phyloP scores from a whole-genome alignment of 495 filamentous ascomycete genomes.

The Aspergillus conjunctus region DNA sequence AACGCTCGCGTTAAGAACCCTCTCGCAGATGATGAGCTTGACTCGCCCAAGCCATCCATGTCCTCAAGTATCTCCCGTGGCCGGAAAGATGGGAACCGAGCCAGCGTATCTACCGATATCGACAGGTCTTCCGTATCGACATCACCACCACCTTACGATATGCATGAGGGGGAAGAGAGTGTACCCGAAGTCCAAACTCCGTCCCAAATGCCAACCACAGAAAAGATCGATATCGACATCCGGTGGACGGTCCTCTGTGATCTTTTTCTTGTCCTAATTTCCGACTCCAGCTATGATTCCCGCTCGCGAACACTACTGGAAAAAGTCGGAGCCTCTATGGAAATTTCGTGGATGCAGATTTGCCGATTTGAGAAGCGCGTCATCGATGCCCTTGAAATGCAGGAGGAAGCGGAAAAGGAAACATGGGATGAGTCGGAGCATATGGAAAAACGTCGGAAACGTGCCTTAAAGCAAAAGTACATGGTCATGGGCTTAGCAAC shows the following conservation, averaged over 20 bases:
- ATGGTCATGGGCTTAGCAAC: slow-evolving; percentile 97
- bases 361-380: slow-evolving; percentile 97
- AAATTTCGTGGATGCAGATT: slow-evolving; percentile 88
- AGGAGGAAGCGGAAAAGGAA: slow-evolving; percentile 87
- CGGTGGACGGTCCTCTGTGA: slow-evolving; percentile 98
- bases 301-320: slow-evolving; percentile 86
- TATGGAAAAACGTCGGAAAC: slow-evolving; percentile 83
- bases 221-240: slow-evolving; percentile 92
- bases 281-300: slow-evolving; percentile 92
- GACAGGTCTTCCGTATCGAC: slow-evolving; percentile 38
- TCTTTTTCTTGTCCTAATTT: slow-evolving; percentile 89
- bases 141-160: slow-evolving; percentile 72
- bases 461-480: slow-evolving; percentile 75
- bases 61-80: slow-evolving; percentile 36
- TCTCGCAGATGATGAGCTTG: slow-evolving; percentile 60
- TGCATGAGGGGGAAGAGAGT: slow-evolving; percentile 67
- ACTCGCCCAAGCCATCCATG: slow-evolving; percentile 31
- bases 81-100: slow-evolving; percentile 29
- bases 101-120: slow-evolving; percentile 34
- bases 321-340: slow-evolving; percentile 73
- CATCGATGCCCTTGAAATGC: slow-evolving; percentile 96
- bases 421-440: slow-evolving; percentile 97
- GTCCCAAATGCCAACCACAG: slow-evolving; percentile 74
- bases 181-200: slow-evolving; percentile 75
- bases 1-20: slow-evolving; percentile 94